phyloP scores from a whole-genome alignment of 306 rosid genomes.

The Prunus padus region DNA sequence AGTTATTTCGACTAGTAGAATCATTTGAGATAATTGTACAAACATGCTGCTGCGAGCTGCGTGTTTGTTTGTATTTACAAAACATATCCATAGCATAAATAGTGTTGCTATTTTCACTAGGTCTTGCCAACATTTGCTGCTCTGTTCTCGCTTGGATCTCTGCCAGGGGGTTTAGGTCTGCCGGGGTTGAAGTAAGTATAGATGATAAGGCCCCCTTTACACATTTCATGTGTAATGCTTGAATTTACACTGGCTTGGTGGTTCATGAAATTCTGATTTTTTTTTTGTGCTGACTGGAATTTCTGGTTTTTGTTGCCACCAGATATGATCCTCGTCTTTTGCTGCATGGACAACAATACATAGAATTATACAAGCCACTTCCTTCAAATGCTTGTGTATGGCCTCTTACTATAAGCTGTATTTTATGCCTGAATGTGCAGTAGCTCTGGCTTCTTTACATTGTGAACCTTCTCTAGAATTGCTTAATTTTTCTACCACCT shows the following conservation, averaged over 20 bases:
- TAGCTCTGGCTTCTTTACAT: not conserved
- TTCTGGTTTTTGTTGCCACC: slow-evolving; percentile 26
- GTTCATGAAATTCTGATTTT: not conserved
- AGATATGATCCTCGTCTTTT: slow-evolving; percentile 87
- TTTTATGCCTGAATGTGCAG: not conserved
- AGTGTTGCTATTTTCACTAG: slow-evolving; percentile 33
- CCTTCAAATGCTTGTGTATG: slow-evolving; percentile 77
- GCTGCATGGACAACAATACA: slow-evolving; percentile 90
- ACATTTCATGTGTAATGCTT: not conserved
- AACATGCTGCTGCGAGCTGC: not conserved
- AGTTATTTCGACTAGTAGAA: not conserved
- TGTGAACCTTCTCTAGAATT: not conserved
- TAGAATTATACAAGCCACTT: slow-evolving; percentile 78
- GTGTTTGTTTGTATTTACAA: slow-evolving; percentile 4
- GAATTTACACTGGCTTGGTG: slow-evolving; percentile 10
- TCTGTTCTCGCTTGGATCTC: slow-evolving; percentile 37
- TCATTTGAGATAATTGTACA: not conserved
- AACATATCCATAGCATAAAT: not conserved
- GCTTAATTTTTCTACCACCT: not conserved
- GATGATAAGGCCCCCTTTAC: slow-evolving; percentile 12
- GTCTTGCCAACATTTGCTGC: slow-evolving; percentile 91
- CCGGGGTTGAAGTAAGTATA: slow-evolving; percentile 84
- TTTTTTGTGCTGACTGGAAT: not conserved
- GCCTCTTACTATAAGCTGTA: slow-evolving; percentile 31
- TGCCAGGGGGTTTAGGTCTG: slow-evolving; percentile 28